Conservation (phyloP, 176 grass and related monocot genomes). For the Eragrostis curvula region DNA sequence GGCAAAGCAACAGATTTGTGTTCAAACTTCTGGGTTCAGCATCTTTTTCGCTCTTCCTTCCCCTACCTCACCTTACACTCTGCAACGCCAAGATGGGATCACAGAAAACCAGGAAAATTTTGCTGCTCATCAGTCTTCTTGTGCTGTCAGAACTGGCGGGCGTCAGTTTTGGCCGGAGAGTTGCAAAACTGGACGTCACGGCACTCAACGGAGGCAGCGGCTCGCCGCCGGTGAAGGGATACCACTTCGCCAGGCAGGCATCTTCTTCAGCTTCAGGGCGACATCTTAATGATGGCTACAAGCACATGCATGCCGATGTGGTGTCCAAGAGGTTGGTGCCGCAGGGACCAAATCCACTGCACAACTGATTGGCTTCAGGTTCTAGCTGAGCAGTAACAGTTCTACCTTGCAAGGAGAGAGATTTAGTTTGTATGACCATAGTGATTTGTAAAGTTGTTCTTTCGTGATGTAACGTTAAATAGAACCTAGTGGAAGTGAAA, state of each 20-base stretch:
- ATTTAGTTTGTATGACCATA: background rate
- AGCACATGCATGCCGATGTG: background rate
- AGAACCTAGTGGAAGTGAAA: background rate
- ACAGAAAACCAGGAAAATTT: constrained; percentile 15
- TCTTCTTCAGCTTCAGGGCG: constrained; percentile 9
- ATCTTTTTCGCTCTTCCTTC: constrained; percentile 2
- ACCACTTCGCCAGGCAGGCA: background rate
- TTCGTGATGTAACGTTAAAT: constrained; percentile 15
- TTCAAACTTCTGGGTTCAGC: constrained; percentile 21
- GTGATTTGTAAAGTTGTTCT: constrained; percentile 3
- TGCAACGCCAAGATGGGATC: constrained; percentile 36
- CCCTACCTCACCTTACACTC: constrained; percentile 1
- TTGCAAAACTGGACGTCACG: background rate
- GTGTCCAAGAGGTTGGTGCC: constrained; percentile 77
- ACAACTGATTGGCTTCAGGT: constrained; percentile 55
- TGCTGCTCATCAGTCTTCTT: constrained; percentile 45
- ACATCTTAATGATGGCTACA: background rate
- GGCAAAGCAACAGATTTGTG: constrained; percentile 15
- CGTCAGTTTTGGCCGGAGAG: constrained; percentile 39
- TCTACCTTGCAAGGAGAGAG: background rate
- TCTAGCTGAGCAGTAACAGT: background rate
- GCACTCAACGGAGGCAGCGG: background rate
- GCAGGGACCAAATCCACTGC: constrained; percentile 85
- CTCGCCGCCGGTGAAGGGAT: constrained; percentile 7
- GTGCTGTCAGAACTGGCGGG: constrained; percentile 22